A percentile compares a stretch with the other conserved stretches of the same genome.
These are phyloP conservation scores for Lactifluus volemus DNA, from an alignment of 768 basidiomycete species.

Conservation along the genomic window DNA sequence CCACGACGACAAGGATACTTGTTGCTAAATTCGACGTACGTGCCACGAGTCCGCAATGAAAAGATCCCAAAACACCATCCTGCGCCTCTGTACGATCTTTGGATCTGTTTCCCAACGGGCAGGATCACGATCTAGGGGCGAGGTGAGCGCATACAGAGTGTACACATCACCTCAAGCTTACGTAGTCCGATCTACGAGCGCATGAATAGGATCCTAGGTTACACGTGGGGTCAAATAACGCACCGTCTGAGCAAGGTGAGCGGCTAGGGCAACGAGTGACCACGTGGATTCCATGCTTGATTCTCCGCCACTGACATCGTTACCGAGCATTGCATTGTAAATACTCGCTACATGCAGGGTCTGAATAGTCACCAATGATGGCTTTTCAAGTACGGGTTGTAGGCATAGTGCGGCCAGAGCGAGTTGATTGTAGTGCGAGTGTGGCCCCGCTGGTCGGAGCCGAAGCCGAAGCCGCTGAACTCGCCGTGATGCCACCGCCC, in stretches of 20 bases:
- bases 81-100: slow-evolving; percentile 53
- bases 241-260: slow-evolving; percentile 58
- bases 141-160: neutral
- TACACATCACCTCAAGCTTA: slow-evolving; percentile 29
- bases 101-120: slow-evolving; percentile 39
- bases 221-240: slow-evolving; percentile 22
- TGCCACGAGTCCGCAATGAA: slow-evolving; percentile 66
- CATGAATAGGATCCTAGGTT: neutral
- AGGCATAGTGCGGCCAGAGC: slow-evolving; percentile 56
- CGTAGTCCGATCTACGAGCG: slow-evolving; percentile 51
- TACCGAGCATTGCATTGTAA: slow-evolving; percentile 62
- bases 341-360: slow-evolving; percentile 58
- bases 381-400: slow-evolving; percentile 63
- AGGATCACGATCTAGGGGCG: slow-evolving; percentile 50
- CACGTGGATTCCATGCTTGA: slow-evolving; percentile 68
- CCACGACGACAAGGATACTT: neutral
- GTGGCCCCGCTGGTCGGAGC: too few species aligned
- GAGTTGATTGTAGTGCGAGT: slow-evolving; percentile 44
- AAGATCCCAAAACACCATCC: slow-evolving; percentile 70
- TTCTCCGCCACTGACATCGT: slow-evolving; percentile 45
- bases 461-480: too few species aligned
- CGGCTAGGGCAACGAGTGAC: slow-evolving; percentile 55
- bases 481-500: too few species aligned
- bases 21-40: slow-evolving; percentile 39
- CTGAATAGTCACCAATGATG: slow-evolving; percentile 63